Evolutionary conservation across 2,329 filamentous ascomycete genomes (phyloP).

Genomic region (Epichloe scottii): DNA sequence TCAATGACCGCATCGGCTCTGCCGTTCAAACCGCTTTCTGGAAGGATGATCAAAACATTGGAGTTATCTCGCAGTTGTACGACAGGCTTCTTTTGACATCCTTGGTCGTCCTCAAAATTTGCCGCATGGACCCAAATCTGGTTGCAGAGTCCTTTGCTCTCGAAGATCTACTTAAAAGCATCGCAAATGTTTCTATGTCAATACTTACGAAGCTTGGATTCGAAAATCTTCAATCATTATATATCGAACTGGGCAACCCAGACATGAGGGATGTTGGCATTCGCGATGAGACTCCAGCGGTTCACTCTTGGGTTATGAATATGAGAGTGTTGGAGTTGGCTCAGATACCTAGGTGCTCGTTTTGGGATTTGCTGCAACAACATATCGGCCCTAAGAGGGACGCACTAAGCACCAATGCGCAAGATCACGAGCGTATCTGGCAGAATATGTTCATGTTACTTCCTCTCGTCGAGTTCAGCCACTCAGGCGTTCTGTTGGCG

Average conservation of each 20-base stretch:
- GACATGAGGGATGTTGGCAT: slow-evolving; percentile 39
- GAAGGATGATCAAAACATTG: slow-evolving; percentile 1
- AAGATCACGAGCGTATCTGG: slow-evolving; percentile 44
- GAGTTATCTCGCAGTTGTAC: slow-evolving; percentile 14
- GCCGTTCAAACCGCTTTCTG: slow-evolving; percentile 6
- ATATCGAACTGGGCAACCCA: slow-evolving; percentile 33
- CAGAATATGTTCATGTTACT: slow-evolving; percentile 45
- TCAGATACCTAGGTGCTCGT: slow-evolving; percentile 37
- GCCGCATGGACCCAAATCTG: slow-evolving; percentile 21
- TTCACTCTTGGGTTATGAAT: slow-evolving; percentile 46
- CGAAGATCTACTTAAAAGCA: slow-evolving; percentile 35
- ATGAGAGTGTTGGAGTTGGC: slow-evolving; percentile 41
- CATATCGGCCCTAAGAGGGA: slow-evolving; percentile 25
- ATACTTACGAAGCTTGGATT: slow-evolving; percentile 31
- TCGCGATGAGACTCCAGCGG: slow-evolving; percentile 27
- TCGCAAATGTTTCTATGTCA: slow-evolving; percentile 25
- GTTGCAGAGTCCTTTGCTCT: slow-evolving; percentile 27
- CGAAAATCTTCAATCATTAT: slow-evolving; percentile 30
- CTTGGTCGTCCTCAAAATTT: slow-evolving; percentile 29
- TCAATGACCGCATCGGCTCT: slow-evolving; percentile 21
- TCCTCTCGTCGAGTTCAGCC: slow-evolving; percentile 48
- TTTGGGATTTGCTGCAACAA: slow-evolving; percentile 46
- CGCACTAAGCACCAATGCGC: slow-evolving; percentile 28
- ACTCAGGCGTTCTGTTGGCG: slow-evolving; percentile 33
- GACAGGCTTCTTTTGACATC: slow-evolving; percentile 20